A percentile compares a stretch with the other conserved stretches of the same genome.
Evolutionary conservation across 495 filamentous ascomycete genomes (phyloP).

Genomic region (Hamigera avellanea): DNA sequence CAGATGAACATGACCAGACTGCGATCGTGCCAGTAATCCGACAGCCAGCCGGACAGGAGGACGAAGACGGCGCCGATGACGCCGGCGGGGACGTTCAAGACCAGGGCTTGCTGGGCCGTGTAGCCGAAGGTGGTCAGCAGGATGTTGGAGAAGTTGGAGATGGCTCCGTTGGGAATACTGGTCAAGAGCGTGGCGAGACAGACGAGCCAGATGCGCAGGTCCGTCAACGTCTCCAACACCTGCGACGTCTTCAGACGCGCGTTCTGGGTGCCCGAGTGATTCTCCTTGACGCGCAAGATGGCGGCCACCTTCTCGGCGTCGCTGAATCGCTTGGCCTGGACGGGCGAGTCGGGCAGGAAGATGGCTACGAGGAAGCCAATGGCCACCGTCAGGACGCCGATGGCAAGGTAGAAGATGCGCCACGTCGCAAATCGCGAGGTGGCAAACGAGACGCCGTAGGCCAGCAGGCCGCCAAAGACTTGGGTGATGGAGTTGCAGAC

Average conservation of each 20-base stretch:
- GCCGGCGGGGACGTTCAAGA: conserved; percentile 57
- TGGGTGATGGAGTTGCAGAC: conserved; percentile 33
- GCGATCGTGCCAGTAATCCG: conserved; percentile 19
- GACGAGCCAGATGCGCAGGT: conserved; percentile 29
- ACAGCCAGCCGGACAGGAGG: conserved; percentile 14
- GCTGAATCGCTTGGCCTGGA: conserved; percentile 31
- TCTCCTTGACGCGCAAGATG: conserved; percentile 19
- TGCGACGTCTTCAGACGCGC: conserved; percentile 20
- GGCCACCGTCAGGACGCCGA: conserved; percentile 42
- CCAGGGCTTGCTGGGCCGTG: conserved; percentile 28
- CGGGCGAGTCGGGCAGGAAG: conserved; percentile 38
- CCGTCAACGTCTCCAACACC: conserved; percentile 26
- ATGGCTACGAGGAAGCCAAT: conserved; percentile 35
- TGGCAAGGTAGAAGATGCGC: conserved; percentile 46
- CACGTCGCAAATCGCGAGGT: conserved; percentile 31
- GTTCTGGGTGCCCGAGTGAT: conserved; percentile 36
- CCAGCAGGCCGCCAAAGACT: conserved; percentile 60
- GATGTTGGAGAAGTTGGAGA: conserved; percentile 37
- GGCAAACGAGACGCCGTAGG: conserved; percentile 58
- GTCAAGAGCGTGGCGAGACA: conserved; percentile 33
- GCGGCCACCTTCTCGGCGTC: conserved; percentile 28
- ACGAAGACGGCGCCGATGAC: conserved; percentile 17
- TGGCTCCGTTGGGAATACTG: conserved; percentile 38
- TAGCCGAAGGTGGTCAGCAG: conserved; percentile 37
- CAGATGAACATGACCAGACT: conserved; percentile 17